Percentiles rank a stretch among this genome's conserved stretches.
Conservation (phyloP, 805 yeast genomes). For the Wickerhamomyces rabaulensis region DNA sequence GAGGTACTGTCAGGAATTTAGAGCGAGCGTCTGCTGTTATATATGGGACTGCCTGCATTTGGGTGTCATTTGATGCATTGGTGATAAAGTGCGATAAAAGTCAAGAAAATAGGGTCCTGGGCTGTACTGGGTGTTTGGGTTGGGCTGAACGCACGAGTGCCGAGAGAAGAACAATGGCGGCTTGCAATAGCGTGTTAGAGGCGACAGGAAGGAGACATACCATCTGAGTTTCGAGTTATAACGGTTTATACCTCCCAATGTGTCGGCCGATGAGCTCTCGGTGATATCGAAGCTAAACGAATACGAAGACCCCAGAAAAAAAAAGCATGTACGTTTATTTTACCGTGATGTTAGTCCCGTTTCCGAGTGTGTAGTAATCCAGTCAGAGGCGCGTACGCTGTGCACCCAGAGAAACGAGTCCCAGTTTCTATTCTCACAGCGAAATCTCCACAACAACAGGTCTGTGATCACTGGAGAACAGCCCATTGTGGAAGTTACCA, state of each 20-base stretch:
- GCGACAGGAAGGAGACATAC: too few relatives aligned
- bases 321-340: background rate
- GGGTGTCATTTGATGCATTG: background rate
- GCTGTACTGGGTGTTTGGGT: too few relatives aligned
- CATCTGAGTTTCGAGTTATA: too few relatives aligned
- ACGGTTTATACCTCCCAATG: too few relatives aligned
- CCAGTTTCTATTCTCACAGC: background rate
- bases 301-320: too few relatives aligned
- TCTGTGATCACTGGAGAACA: conserved; percentile 38
- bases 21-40: background rate
- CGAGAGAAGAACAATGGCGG: too few relatives aligned
- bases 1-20: background rate
- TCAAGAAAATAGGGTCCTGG: background rate
- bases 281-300: background rate
- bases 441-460: conserved; percentile 33
- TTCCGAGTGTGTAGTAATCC: too few relatives aligned
- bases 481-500: conserved; percentile 29
- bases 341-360: too few relatives aligned
- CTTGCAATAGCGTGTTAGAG: too few relatives aligned
- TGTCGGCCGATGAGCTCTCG: background rate
- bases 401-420: too few relatives aligned
- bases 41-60: background rate
- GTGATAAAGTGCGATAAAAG: background rate
- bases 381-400: too few relatives aligned
- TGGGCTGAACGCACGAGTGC: too few relatives aligned